These are phyloP conservation scores for Paecilomyces niveus DNA, from an alignment of 2,329 filamentous ascomycete species.

Conservation along the genomic window DNA sequence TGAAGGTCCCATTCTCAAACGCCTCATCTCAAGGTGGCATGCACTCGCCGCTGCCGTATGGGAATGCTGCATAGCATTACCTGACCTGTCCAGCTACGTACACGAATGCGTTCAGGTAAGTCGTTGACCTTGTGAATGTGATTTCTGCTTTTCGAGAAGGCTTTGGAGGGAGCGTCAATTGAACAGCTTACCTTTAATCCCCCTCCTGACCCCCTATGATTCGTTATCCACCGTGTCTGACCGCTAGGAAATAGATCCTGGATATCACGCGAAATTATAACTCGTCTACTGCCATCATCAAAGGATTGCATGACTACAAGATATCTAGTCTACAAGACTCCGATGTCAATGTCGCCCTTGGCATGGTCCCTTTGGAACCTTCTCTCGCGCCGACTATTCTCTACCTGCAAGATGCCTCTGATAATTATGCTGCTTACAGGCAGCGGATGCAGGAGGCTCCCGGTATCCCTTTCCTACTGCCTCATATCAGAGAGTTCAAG, in stretches of 20 bases:
- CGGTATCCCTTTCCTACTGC: constrained; percentile 32
- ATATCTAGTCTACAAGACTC: constrained; percentile 15
- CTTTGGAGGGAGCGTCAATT: neutral
- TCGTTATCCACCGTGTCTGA: constrained; percentile 2
- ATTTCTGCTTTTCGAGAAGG: neutral
- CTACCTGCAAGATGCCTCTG: constrained; percentile 19
- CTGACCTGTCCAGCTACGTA: constrained; percentile 23
- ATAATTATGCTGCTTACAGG: constrained; percentile 31
- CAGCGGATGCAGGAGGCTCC: constrained; percentile 22
- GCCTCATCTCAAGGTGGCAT: constrained; percentile 24
- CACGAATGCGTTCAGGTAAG: constrained; percentile 30
- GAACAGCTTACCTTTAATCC: neutral
- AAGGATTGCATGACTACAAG: constrained; percentile 28
- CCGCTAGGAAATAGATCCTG: constrained; percentile 17
- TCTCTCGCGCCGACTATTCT: constrained; percentile 17
- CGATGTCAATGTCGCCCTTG: constrained; percentile 6
- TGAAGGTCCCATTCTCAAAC: constrained; percentile 13
- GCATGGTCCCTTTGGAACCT: constrained; percentile 15
- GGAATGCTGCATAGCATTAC: constrained; percentile 32
- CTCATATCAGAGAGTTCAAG: constrained; percentile 29
- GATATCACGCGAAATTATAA: constrained; percentile 26
- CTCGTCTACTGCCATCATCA: constrained; percentile 28
- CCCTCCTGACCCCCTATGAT: neutral
- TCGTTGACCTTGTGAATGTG: neutral
- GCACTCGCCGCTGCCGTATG: constrained; percentile 24